Percentiles rank a stretch among this genome's conserved stretches.
Evolutionary conservation across 148 eudicot genomes (phyloP).

Genomic region (Persicaria tinctoria): DNA sequence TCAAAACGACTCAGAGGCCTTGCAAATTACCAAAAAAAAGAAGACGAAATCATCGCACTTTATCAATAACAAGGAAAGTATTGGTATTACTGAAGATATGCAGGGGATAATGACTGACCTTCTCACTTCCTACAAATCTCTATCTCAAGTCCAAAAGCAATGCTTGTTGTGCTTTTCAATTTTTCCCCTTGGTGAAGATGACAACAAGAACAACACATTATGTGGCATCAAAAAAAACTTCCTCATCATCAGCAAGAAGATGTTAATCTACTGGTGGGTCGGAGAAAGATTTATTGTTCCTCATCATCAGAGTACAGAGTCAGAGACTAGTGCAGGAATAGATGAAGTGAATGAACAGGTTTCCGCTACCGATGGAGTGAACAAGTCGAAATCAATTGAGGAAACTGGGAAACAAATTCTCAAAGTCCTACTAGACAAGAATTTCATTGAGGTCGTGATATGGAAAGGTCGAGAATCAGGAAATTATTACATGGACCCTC

Average conservation of each 20-base stretch:
- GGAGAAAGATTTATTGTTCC: constrained; percentile 32
- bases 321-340: neutral
- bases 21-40: neutral
- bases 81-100: neutral
- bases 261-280: constrained; percentile 38
- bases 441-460: neutral
- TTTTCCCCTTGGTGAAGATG: neutral
- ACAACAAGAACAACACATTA: no score
- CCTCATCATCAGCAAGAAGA: constrained; percentile 19
- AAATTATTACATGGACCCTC: neutral
- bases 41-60: neutral
- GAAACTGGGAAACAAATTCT: neutral
- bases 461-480: neutral
- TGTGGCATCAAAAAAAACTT: neutral
- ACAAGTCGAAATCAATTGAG: neutral
- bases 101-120: neutral
- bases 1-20: neutral
- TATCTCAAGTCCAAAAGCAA: neutral
- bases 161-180: constrained; percentile 6
- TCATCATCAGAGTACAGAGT: neutral
- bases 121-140: neutral
- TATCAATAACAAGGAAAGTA: neutral
- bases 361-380: neutral
- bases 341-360: neutral
- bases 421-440: neutral